These are phyloP conservation scores for Aspergillus egyptiacus DNA, from an alignment of 495 filamentous ascomycete species.

Conservation along the genomic window DNA sequence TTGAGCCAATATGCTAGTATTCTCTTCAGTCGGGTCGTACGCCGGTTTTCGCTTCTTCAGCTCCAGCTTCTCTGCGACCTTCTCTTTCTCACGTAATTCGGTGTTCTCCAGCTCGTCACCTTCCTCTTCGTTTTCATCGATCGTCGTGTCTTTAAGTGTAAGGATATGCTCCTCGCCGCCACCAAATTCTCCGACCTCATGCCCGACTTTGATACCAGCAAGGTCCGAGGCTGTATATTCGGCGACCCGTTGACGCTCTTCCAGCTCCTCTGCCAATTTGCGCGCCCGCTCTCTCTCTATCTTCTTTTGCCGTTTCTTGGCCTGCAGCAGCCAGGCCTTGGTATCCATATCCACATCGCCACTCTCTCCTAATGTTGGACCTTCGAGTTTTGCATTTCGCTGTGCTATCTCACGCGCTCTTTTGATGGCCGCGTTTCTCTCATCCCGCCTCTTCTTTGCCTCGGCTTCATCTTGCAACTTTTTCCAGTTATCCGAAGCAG, in stretches of 20 bases:
- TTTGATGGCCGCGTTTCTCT: conserved; percentile 72
- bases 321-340: conserved; percentile 72
- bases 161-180: conserved; percentile 75
- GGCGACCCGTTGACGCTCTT: conserved; percentile 51
- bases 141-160: conserved; percentile 82
- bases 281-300: conserved; percentile 67
- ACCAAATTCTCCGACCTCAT: conserved; percentile 71
- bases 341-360: conserved; percentile 64
- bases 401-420: conserved; percentile 80
- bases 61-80: conserved; percentile 66
- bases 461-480: conserved; percentile 54
- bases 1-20: conserved; percentile 66
- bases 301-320: conserved; percentile 89
- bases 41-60: conserved; percentile 87
- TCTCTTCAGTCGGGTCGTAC: conserved; percentile 74
- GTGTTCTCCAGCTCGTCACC: conserved; percentile 88
- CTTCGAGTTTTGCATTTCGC: conserved; percentile 66
- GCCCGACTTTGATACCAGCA: conserved; percentile 84
- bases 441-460: conserved; percentile 70
- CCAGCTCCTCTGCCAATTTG: conserved; percentile 70
- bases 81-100: conserved; percentile 72
- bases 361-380: conserved; percentile 68
- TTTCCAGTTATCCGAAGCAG: conserved; percentile 68
- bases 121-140: conserved; percentile 81
- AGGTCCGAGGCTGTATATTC: conserved; percentile 77